Percentiles rank a stretch among this genome's conserved stretches.
phyloP scores from a whole-genome alignment of 108 stramenopile genomes.

The Pseudonitzschia multiseries region DNA sequence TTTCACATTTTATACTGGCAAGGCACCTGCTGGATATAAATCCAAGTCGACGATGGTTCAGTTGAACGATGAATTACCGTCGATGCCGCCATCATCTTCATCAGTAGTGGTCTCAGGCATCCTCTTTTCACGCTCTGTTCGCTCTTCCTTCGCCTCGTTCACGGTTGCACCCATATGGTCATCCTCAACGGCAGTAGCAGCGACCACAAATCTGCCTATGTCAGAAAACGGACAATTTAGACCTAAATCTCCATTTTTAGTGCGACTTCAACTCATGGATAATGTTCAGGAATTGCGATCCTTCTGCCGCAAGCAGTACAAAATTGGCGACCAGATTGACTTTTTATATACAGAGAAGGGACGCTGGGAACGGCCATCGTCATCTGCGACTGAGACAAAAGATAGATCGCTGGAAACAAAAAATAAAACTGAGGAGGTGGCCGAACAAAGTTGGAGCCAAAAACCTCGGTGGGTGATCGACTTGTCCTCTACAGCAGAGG shows the following conservation, averaged over 20 bases:
- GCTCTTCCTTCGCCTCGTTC: slow-evolving; percentile 50
- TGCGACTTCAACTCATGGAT: slow-evolving; percentile 40
- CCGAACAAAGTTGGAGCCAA: slow-evolving; percentile 18
- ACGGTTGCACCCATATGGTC: slow-evolving; percentile 25
- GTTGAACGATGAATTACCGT: neutral
- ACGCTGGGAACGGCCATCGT: slow-evolving; percentile 17
- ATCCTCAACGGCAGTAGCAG: neutral
- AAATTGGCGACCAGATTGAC: slow-evolving; percentile 61
- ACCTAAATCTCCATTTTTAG: slow-evolving; percentile 27
- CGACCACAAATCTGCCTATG: neutral
- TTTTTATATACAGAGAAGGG: slow-evolving; percentile 26
- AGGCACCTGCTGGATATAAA: neutral
- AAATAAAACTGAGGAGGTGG: neutral
- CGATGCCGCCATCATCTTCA: neutral
- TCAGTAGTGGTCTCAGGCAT: slow-evolving; percentile 35
- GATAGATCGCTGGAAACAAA: neutral
- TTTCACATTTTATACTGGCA: neutral
- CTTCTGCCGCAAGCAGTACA: slow-evolving; percentile 55
- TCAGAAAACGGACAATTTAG: neutral
- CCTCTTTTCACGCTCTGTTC: slow-evolving; percentile 56
- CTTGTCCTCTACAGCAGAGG: slow-evolving; percentile 20
- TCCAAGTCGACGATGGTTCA: neutral
- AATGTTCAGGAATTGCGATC: slow-evolving; percentile 46
- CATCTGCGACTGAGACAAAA: neutral
- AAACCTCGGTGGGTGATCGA: slow-evolving; percentile 35